Percentiles rank a stretch among this genome's conserved stretches.
Conservation (phyloP, 1,284 basidiomycete species). For the Cutaneotrichosporon sp. region DNA sequence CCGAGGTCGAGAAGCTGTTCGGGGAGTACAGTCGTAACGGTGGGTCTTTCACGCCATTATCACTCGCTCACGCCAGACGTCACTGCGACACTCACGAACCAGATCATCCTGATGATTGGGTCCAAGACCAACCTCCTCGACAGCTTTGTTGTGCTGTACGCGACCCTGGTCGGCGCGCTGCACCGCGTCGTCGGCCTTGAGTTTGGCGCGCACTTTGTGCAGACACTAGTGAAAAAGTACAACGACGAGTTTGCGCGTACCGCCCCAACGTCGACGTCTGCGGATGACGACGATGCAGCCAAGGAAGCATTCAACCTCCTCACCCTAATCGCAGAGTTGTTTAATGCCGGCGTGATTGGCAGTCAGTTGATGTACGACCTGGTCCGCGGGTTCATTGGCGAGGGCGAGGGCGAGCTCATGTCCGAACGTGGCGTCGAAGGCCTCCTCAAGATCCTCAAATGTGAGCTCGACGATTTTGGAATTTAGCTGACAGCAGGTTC, state of each 20-base stretch:
- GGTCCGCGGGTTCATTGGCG: conserved; percentile 72
- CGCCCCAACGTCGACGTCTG: conserved; percentile 12
- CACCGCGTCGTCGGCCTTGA: conserved; percentile 85
- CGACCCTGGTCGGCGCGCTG: conserved; percentile 79
- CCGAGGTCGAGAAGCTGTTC: conserved; percentile 75
- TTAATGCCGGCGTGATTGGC: conserved; percentile 92
- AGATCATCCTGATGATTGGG: conserved; percentile 80
- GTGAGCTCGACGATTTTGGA: conserved; percentile 55
- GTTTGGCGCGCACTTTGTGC: conserved; percentile 70
- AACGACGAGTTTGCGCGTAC: conserved; percentile 4
- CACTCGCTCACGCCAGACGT: conserved; percentile 62
- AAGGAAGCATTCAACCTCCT: conserved; percentile 90
- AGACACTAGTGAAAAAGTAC: conserved; percentile 35
- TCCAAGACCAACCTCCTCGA: conserved; percentile 80
- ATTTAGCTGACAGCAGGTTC: conserved; percentile 62
- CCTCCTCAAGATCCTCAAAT: conserved; percentile 77
- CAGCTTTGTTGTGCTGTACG: conserved; percentile 87
- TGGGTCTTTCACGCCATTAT: conserved; percentile 44
- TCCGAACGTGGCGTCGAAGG: conserved; percentile 82
- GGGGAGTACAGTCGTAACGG: conserved; percentile 76
- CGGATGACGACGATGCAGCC: conserved; percentile 25
- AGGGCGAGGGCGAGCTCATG: conserved; percentile 47
- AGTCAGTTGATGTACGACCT: conserved; percentile 86
- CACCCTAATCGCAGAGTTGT: conserved; percentile 83
- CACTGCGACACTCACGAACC: conserved; percentile 71